Evolutionary conservation across 139 green algal species (phyloP).

Genomic region (Limnomonas spitsbergensis): DNA sequence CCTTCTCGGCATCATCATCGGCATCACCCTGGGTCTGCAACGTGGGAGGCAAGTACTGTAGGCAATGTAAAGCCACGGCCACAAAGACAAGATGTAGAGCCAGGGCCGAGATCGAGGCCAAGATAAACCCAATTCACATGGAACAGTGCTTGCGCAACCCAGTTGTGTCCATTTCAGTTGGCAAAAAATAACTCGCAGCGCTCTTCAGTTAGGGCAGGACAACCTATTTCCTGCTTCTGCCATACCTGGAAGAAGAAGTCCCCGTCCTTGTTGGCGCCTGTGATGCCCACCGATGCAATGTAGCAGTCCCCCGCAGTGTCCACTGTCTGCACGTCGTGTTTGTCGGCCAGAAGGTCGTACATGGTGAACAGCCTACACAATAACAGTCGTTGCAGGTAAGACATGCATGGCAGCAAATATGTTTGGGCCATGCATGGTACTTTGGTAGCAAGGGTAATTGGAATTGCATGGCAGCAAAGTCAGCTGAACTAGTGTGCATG

Average conservation of each 20-base stretch:
- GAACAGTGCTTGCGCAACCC: neutral
- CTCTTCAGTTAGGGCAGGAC: neutral
- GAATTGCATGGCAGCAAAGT: neutral
- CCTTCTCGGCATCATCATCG: neutral
- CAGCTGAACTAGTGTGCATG: neutral
- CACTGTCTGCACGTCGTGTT: constrained; percentile 19
- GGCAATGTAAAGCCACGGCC: neutral
- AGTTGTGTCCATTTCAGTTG: neutral
- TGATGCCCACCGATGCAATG: constrained; percentile 22
- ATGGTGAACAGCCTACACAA: constrained; percentile 11
- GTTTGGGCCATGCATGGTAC: neutral
- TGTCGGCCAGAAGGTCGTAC: constrained; percentile 4
- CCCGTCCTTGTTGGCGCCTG: neutral
- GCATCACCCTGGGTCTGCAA: neutral
- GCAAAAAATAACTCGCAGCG: neutral
- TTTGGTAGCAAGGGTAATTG: neutral
- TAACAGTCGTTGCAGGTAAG: neutral
- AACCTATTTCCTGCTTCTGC: neutral
- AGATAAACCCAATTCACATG: neutral
- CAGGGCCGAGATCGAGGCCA: neutral
- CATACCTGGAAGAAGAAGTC: neutral
- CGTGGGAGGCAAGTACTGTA: neutral
- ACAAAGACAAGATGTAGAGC: neutral
- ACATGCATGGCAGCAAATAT: neutral
- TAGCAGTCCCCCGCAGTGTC: constrained; percentile 37